These are phyloP conservation scores for Fusarium keratoplasticum DNA, from an alignment of 2,329 filamentous ascomycete genomes.

Conservation along the genomic window DNA sequence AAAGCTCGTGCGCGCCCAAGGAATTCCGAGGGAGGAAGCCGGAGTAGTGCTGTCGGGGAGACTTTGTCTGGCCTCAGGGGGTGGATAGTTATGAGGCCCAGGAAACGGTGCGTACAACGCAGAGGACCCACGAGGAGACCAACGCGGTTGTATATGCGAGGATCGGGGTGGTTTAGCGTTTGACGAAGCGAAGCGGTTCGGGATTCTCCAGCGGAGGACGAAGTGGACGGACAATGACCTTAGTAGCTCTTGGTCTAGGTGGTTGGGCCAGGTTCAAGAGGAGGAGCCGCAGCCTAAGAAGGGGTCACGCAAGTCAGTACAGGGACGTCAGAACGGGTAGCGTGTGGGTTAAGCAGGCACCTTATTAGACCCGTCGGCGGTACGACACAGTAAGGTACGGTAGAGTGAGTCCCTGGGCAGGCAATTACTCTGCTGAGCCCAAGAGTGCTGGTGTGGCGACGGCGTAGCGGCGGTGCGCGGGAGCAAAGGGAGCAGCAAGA, in stretches of 20 bases:
- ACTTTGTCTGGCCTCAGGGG: conserved; percentile 32
- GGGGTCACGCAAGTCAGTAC: conserved; percentile 33
- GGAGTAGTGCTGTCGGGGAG: background rate
- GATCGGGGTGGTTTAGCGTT: conserved; percentile 38
- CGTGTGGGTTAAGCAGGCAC: background rate
- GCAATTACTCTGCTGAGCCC: conserved; percentile 20
- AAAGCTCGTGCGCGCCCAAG: conserved; percentile 1
- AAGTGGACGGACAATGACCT: conserved; percentile 17
- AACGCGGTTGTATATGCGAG: conserved; percentile 33
- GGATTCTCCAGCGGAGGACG: conserved; percentile 31
- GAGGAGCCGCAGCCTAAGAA: conserved; percentile 33
- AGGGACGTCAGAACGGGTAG: conserved; percentile 17
- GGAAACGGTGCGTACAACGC: conserved; percentile 18
- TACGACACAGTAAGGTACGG: conserved; percentile 13
- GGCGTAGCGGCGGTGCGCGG: conserved; percentile 40
- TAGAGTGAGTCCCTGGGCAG: conserved; percentile 2
- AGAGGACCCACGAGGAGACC: conserved; percentile 31
- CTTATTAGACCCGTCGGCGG: background rate
- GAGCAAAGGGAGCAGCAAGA: conserved; percentile 40
- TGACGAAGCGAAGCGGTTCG: conserved; percentile 30
- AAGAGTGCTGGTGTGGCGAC: conserved; percentile 37
- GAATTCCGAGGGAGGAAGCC: conserved; percentile 15
- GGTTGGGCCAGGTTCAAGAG: background rate
- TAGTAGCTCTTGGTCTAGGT: conserved; percentile 24
- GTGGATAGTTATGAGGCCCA: conserved; percentile 22